Base-by-base conservation (phyloP, 2,329 filamentous ascomycete species). In the Ophiosphaerella narmari region DNA sequence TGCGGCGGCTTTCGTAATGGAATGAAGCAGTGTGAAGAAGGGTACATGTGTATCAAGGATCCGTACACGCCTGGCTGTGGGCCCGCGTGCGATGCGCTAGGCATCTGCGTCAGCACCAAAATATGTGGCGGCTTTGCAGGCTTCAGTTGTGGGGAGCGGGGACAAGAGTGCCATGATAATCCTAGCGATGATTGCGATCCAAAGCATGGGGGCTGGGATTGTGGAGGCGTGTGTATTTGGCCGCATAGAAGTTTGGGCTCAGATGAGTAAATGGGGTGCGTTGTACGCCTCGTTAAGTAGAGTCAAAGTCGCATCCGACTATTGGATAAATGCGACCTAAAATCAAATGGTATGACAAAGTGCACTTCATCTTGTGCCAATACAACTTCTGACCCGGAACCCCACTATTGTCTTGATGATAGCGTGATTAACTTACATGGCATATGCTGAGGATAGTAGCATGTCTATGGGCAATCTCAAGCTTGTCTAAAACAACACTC, bases 91-190 rank as follows among this genome's bases (percentile, higher is more conserved):
- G 72, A 72, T 45, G 57, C 51, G 2, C 37, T 52, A 0, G 72
- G 72, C 21, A 69, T 74, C 8, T 75, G 72, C 35, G 70, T 73
- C 12, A 54, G 63, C 41, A 59, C 70, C 7, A 61, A 63, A 46
- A 33, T 68, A 39, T 79, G 77, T 52, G 75, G 76, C 23, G 77
- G 77, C 0, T 71, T 79, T 44, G 71, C 67, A 0, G 75, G 68
- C 1, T 59, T 70, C 16, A 26, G 2, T 2, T 79, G 77, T 51
- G 49, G 60, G 5, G 37, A 47, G 4, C 36, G 48, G 9, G 68
- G 65, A 1, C 63, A 71, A 63, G 60, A 63, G 8, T 80, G 77
- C 48, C 57, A 74, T 31, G 77, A 79, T 63, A 73, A 78, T 53
- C 74, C 75, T 5, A 58, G 68, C 9, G 77, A 79, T 54, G 63